Conservation (phyloP, 2,329 filamentous ascomycete genomes). For the Fusarium ramigenum region DNA sequence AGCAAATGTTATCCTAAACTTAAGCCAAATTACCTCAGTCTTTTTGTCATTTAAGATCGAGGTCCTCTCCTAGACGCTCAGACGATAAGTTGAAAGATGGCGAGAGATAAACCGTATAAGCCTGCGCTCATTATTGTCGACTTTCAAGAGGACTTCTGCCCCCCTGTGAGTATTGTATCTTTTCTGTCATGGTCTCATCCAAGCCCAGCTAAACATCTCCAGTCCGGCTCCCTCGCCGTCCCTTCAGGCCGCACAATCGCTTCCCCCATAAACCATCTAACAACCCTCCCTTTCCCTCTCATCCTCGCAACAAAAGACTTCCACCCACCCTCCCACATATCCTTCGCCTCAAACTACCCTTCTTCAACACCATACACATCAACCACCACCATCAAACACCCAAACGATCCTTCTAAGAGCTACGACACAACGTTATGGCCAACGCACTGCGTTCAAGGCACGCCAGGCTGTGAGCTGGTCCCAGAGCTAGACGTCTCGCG, state of each 20-base stretch:
- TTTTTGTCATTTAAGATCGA: too few relatives aligned
- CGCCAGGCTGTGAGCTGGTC: slow-evolving; percentile 76
- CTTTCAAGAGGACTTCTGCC: slow-evolving; percentile 94
- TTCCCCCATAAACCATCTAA: slow-evolving; percentile 76
- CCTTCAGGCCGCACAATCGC: slow-evolving; percentile 75
- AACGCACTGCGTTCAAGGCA: slow-evolving; percentile 83
- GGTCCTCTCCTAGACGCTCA: not conserved
- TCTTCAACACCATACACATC: slow-evolving; percentile 75
- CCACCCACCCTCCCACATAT: slow-evolving; percentile 85
- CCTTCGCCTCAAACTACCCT: slow-evolving; percentile 84
- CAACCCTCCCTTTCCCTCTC: slow-evolving; percentile 74
- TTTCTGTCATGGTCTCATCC: too few relatives aligned
- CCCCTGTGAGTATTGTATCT: slow-evolving; percentile 69
- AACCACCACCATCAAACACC: slow-evolving; percentile 71
- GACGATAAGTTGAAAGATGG: not conserved
- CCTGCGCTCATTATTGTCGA: slow-evolving; percentile 79
- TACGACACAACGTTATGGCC: slow-evolving; percentile 85
- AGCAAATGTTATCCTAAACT: too few relatives aligned
- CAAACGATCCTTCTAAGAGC: slow-evolving; percentile 67
- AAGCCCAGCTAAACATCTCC: slow-evolving; percentile 27
- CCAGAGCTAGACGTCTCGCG: slow-evolving; percentile 70
- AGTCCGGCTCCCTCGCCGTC: slow-evolving; percentile 91
- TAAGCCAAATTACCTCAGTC: too few relatives aligned
- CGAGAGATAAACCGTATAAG: slow-evolving; percentile 46
- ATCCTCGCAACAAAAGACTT: slow-evolving; percentile 92